These are phyloP conservation scores for Balansia obtecta DNA, from an alignment of 2,329 filamentous ascomycete genomes.

Conservation along the genomic window DNA sequence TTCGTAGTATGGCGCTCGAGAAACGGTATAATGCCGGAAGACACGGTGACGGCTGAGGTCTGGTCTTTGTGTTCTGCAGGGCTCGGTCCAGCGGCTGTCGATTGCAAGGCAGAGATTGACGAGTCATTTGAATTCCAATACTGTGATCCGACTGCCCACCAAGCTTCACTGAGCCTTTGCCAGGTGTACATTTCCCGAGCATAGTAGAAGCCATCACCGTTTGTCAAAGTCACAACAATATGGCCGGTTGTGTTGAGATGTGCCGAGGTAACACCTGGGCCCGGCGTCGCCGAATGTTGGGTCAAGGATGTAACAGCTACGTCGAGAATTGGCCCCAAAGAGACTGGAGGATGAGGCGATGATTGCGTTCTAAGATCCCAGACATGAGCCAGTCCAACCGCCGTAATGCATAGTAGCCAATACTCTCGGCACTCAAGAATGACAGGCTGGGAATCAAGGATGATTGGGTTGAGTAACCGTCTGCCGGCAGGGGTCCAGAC, in stretches of 20 bases:
- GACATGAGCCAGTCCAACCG: slow-evolving; percentile 79
- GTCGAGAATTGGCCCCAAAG: slow-evolving; percentile 78
- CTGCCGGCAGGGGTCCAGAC: slow-evolving; percentile 88
- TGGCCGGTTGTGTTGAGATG: slow-evolving; percentile 80
- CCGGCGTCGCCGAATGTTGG: slow-evolving; percentile 60
- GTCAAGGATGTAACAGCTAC: slow-evolving; percentile 70
- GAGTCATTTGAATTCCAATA: slow-evolving; percentile 99
- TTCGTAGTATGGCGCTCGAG: slow-evolving; percentile 91
- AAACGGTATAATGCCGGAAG: slow-evolving; percentile 84
- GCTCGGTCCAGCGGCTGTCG: slow-evolving; percentile 51
- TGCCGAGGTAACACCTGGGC: slow-evolving; percentile 79
- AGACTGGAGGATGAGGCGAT: slow-evolving; percentile 80
- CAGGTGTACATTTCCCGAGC: slow-evolving; percentile 75
- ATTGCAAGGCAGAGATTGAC: slow-evolving; percentile 68
- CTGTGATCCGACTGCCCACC: slow-evolving; percentile 96
- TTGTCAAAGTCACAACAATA: slow-evolving; percentile 80
- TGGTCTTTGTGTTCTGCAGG: slow-evolving; percentile 32
- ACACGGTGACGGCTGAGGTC: slow-evolving; percentile 46
- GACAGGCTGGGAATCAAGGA: slow-evolving; percentile 85
- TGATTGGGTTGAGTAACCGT: slow-evolving; percentile 69
- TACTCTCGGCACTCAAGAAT: slow-evolving; percentile 83
- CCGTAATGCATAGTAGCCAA: slow-evolving; percentile 83
- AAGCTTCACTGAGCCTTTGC: slow-evolving; percentile 91
- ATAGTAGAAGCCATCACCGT: slow-evolving; percentile 90
- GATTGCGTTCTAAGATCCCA: slow-evolving; percentile 82